Conservation (phyloP, 768 basidiomycete species). For the Trametes coccinea region DNA sequence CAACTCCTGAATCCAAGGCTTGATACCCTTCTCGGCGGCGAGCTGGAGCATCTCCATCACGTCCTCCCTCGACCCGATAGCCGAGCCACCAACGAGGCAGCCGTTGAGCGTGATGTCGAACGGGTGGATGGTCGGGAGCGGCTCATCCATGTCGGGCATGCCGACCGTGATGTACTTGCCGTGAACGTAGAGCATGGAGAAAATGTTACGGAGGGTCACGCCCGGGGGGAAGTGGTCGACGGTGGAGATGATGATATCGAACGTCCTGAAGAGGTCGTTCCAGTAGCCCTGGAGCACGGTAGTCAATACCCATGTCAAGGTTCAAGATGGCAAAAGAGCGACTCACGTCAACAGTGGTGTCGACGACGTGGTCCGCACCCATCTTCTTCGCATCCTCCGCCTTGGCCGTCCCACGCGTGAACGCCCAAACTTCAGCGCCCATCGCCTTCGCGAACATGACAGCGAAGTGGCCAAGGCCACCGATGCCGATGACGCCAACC, state of each 20-base stretch:
- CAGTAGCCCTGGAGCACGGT: conserved; percentile 36
- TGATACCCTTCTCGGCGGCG: conserved; percentile 53
- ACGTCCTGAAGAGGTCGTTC: conserved; percentile 36
- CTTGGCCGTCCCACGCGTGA: conserved; percentile 57
- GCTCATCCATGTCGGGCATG: conserved; percentile 51
- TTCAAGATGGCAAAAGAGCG: neutral
- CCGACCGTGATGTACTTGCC: conserved; percentile 58
- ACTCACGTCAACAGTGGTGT: conserved; percentile 36
- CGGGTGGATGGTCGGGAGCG: conserved; percentile 28
- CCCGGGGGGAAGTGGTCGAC: conserved; percentile 24
- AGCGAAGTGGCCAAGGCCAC: conserved; percentile 50
- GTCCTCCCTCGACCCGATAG: conserved; percentile 60
- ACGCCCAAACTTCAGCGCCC: conserved; percentile 57
- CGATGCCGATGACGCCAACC: conserved; percentile 67
- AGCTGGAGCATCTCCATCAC: conserved; percentile 58
- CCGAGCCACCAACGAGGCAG: conserved; percentile 30
- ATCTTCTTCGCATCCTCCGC: conserved; percentile 56
- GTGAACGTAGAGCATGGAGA: conserved; percentile 51
- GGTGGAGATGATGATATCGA: conserved; percentile 51
- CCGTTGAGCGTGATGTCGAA: conserved; percentile 36
- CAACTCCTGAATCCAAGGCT: conserved; percentile 44
- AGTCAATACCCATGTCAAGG: neutral
- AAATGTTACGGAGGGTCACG: conserved; percentile 28
- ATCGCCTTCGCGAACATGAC: conserved; percentile 53
- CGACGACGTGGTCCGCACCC: conserved; percentile 56